Evolutionary conservation across 2,329 filamentous ascomycete species (phyloP), one percentile per base, ranked within the genome.

Genomic region (Nemania bipapillata): DNA sequence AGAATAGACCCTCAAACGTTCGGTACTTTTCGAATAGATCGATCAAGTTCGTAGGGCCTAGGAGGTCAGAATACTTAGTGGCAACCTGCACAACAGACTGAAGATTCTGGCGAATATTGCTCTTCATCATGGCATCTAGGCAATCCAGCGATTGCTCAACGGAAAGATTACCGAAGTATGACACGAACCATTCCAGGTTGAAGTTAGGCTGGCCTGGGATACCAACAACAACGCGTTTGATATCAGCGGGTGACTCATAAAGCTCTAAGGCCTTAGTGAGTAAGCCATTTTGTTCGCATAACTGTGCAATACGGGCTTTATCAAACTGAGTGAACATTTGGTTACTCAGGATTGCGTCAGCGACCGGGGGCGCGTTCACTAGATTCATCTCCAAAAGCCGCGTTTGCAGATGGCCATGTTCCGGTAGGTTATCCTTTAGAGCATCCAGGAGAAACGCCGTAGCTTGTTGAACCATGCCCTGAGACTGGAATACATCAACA

Each of bases 241-340:
- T 91, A 17, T 92, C 89, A 28, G 90, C 90, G 4, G 94, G 90
- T 75, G 98, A 94, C 76, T 98, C 94, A 75, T 97, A 97, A 74
- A 97, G 93, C 83, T 99, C 96, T 71, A 99, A 81, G 24, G 96
- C 96, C 81, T 92, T 92, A 77, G 94, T 92, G 72, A 88, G 87
- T 63, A 99, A 88, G 60, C 94, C 94, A 60, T 94, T 94, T 79
- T 96, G 92, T 83, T 99, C 96, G 79, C 96, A 99, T 63, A 99
- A 87, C 73, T 91, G 88, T 26, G 95, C 93, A 80, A 99, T 92
- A 72, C 94, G 91, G 53, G 90, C 83, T 84, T 93, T 96, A 83
- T 99, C 96, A 77, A 97, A 99, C 83, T 99, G 90, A 0, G 94
- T 94, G 82, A 99, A 98, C 92, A 99, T 97, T 76, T 98, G 93